Evolutionary conservation across 179 eudicot species (phyloP).

Genomic region (Carnegiea gigantea): DNA sequence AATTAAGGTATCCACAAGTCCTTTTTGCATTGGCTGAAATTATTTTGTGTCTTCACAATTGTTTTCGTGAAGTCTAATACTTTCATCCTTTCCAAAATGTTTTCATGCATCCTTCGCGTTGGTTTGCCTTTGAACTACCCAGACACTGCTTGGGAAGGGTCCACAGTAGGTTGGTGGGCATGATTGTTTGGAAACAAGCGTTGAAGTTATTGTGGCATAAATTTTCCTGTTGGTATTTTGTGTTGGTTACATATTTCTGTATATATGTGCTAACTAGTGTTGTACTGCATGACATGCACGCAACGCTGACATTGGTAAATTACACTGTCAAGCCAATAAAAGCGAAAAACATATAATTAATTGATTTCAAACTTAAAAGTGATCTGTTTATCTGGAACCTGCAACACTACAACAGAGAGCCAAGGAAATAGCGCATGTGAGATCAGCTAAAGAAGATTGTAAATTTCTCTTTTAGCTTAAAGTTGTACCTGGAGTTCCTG

Average conservation of each 20-base stretch:
- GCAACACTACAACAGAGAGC: too few species aligned
- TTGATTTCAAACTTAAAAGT: too few species aligned
- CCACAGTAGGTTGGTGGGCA: too few species aligned
- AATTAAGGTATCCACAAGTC: slow-evolving; percentile 52
- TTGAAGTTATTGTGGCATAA: background rate
- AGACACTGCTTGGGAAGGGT: too few species aligned
- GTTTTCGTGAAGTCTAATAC: background rate
- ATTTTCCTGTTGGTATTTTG: background rate
- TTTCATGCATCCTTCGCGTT: background rate
- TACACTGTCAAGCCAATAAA: background rate
- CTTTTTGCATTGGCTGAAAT: background rate
- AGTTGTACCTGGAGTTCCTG: background rate
- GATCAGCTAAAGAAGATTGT: background rate
- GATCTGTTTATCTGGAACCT: too few species aligned
- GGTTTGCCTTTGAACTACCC: too few species aligned
- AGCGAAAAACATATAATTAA: too few species aligned
- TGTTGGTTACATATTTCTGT: background rate
- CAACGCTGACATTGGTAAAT: background rate
- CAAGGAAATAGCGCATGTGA: background rate
- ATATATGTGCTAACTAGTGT: background rate
- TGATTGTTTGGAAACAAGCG: too few species aligned
- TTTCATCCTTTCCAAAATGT: background rate
- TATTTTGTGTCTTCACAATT: background rate
- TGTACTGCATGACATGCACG: background rate
- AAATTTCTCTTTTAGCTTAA: background rate